phyloP scores from a whole-genome alignment of 164 flowering plant genomes.

The Echeveria elegans region DNA sequence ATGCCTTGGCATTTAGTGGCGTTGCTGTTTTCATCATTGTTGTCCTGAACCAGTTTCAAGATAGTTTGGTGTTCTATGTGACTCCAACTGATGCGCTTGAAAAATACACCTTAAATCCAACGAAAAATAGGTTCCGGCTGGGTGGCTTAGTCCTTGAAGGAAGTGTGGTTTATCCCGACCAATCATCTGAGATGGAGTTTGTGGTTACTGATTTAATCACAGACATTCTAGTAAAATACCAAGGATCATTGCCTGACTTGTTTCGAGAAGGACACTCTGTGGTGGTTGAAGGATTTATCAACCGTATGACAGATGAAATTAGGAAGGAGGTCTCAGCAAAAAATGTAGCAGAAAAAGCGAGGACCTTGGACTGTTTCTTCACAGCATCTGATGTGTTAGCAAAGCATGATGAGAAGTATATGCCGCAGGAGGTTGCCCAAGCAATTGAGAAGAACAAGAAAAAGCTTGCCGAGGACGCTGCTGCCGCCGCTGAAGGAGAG shows the following conservation, averaged over 20 bases:
- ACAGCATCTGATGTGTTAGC: constrained; percentile 75
- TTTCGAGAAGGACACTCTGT: constrained; percentile 90
- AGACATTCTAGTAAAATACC: constrained; percentile 60
- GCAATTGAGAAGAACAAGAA: constrained; percentile 82
- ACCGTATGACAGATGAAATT: constrained; percentile 47
- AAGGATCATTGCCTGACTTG: constrained; percentile 78
- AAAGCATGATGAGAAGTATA: constrained; percentile 95
- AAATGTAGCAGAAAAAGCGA: constrained; percentile 52
- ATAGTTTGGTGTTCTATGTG: constrained; percentile 73
- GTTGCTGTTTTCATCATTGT: constrained; percentile 64
- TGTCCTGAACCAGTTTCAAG: constrained; percentile 67
- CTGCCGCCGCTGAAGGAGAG: constrained; percentile 14
- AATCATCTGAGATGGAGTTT: constrained; percentile 66
- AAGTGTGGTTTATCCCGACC: constrained; percentile 48
- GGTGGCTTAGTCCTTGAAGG: constrained; percentile 88
- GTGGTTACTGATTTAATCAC: constrained; percentile 75
- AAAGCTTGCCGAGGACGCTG: constrained; percentile 15
- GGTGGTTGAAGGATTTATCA: constrained; percentile 76
- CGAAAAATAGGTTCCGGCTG: constrained; percentile 53
- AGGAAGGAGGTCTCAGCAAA: constrained; percentile 18
- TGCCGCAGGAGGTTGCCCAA: constrained; percentile 77
- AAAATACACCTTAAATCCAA: constrained; percentile 42
- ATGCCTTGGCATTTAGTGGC: constrained; percentile 67
- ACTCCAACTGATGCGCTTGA: constrained; percentile 77
- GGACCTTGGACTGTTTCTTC: constrained; percentile 53